Percentiles rank a stretch among this genome's conserved stretches.
Conservation (phyloP, 2,329 filamentous ascomycete species). For the Neonectria neomacrospora region DNA sequence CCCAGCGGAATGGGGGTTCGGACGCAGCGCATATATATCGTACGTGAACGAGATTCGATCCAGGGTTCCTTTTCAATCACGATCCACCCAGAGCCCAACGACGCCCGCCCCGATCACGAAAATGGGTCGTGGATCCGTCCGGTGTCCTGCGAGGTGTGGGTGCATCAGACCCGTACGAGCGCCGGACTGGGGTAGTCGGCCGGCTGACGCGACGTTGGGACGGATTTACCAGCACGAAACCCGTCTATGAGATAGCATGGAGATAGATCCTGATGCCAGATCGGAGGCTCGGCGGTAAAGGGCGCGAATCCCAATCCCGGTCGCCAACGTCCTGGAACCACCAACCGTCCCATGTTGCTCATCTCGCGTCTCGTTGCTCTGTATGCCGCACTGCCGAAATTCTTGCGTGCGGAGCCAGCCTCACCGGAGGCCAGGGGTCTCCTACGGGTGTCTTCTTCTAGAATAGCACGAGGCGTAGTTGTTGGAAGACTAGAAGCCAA, state of each 20-base stretch:
- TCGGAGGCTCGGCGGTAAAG: slow-evolving; percentile 23
- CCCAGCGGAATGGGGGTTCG: neutral
- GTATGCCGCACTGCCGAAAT: slow-evolving; percentile 13
- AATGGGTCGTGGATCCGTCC: slow-evolving; percentile 21
- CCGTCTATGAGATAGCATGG: slow-evolving; percentile 11
- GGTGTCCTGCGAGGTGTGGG: neutral
- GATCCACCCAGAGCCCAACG: slow-evolving; percentile 20
- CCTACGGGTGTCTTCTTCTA: slow-evolving; percentile 13
- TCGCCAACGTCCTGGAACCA: slow-evolving; percentile 12
- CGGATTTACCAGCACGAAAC: slow-evolving; percentile 5
- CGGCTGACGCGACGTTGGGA: slow-evolving; percentile 12
- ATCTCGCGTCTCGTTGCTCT: slow-evolving; percentile 28
- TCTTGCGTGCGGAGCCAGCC: slow-evolving; percentile 9
- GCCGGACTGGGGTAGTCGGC: slow-evolving; percentile 12
- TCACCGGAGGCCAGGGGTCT: neutral
- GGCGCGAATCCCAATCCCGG: slow-evolving; percentile 28
- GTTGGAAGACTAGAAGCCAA: neutral
- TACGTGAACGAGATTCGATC: neutral
- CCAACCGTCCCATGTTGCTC: slow-evolving; percentile 14
- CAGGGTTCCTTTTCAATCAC: slow-evolving; percentile 21
- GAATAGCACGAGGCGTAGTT: too few species aligned
- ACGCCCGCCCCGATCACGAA: neutral
- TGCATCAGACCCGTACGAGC: slow-evolving; percentile 23
- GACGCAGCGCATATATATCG: slow-evolving; percentile 26
- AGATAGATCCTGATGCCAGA: slow-evolving; percentile 29